Base-by-base conservation (phyloP, 495 filamentous ascomycete genomes). In the Podospora comata region DNA sequence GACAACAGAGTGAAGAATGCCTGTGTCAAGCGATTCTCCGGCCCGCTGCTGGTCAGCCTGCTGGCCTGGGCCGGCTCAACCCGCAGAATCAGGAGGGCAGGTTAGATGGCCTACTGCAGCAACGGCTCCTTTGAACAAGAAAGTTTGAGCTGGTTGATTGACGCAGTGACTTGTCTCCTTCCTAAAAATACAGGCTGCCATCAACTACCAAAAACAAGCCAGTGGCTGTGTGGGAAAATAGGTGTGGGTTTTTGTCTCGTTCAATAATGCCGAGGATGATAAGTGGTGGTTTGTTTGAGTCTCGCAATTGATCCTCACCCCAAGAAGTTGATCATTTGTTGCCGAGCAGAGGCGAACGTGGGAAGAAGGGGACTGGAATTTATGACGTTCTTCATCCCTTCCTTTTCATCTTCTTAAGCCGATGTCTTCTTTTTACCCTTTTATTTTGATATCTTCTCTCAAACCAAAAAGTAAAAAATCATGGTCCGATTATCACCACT, bases 371-470 rank as follows among this genome's bases (percentile, higher is more conserved):
- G 30, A 13, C 39, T 48, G 39, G 39, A 48, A 48, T 48, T 48
- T 13, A 48, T 11, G 39, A 13, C 16, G 7, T n/a, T 27, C 27
- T 32, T 62, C 27, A 26, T 32, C 27, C 27, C 11, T 34, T 32
- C 27, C n/a, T 62, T 62, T 62, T 19, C 26, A n/a, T 62, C 27
- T 62, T 62, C 18, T 62, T 34, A 62, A 28, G 23, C 23, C 23
- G 23, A 23, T 23, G 23, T 23, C 23, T 23, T 32, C 27, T 26
- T 30, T 62, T 32, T 48, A 13, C 13, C 9, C 13, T 48, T 13
- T 16, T 48, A 16, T 48, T 48, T 48, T 13, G 39, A 16, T 2
- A 48, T 18, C 2, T 48, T 48, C 9, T 48, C 6, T 13, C 39
- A 48, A 11, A 48, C 39, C 39, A 9, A 16, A 18, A 48, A 16